Evolutionary conservation across 352 stramenopile species (phyloP), one percentile per base, ranked within the genome.

Genomic region (Phytophthora sp.): DNA sequence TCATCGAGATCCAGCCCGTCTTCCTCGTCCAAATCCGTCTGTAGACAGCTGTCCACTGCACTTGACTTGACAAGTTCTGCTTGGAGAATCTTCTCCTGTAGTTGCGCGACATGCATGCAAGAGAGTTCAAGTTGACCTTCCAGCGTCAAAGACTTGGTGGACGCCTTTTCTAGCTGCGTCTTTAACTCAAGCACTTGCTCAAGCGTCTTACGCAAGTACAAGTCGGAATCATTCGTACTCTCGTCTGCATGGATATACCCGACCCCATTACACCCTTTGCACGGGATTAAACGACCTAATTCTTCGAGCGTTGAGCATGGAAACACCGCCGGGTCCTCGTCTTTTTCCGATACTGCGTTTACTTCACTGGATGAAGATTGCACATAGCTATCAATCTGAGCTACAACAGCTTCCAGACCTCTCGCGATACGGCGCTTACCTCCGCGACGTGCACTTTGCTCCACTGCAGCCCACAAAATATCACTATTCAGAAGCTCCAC

Each of bases 401-500:
- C 23, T 1, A 91, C 23, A 1, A 85, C n/a, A 21, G 80, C 78
- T 50, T 88, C 80, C 5, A 91, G 44, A 0, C 82, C 80, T 42
- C 72, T 61, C 9, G 76, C 72, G 15, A 70, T 59, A 4, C 82
- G 76, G 1, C 36, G 57, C 29, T 86, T 86, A 29, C 79, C 68
- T 16, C 69, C 61, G 7, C 65, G 66, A 33, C 78, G 77, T 29
- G 70, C 76, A 29, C 76, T 82, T 38, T 74, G 47, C 57, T 87
- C 74, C 3, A 89, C 80, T 1, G 76, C 80, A 20, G 77, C 57
- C 82, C 82, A 91, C 3, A 91, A 58, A 38, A 84, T 55, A 23
- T 91, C 80, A 46, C 86, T 89, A 55, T 87, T 91, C 7, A 91
- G 63, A 5, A 91, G 60, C 53, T 90, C 80, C 2, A 81, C 57